A percentile compares a stretch with the other conserved stretches of the same genome.
These are phyloP conservation scores for Fusarium brachygibbosum DNA, from an alignment of 2,329 filamentous ascomycete species.

Conservation along the genomic window DNA sequence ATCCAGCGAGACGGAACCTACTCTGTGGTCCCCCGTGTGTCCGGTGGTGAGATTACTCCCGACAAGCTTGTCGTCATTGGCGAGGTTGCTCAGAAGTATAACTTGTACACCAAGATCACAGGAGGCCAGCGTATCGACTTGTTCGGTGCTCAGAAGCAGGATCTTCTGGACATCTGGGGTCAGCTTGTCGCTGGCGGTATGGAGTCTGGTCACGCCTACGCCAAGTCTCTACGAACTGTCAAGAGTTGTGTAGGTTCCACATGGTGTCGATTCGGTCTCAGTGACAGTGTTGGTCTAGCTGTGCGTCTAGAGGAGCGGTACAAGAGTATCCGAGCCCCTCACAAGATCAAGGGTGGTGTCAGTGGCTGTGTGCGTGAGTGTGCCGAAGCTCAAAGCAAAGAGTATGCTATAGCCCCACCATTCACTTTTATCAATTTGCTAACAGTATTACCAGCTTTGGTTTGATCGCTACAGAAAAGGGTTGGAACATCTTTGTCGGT, in stretches of 20 bases:
- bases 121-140: conserved; percentile 93
- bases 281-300: conserved; percentile 92
- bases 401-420: conserved; percentile 65
- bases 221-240: conserved; percentile 88
- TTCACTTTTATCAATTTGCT: conserved; percentile 8
- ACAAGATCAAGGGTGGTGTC: conserved; percentile 93
- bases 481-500: conserved; percentile 92
- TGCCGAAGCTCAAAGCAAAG: conserved; percentile 92
- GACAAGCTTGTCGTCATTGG: conserved; percentile 88
- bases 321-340: conserved; percentile 88
- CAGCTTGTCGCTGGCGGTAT: conserved; percentile 85
- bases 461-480: conserved; percentile 91
- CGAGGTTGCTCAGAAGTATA: conserved; percentile 85
- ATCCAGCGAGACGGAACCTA: conserved; percentile 94
- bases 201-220: conserved; percentile 92
- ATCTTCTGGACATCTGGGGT: conserved; percentile 85
- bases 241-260: conserved; percentile 93
- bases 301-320: conserved; percentile 90
- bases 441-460: conserved; percentile 72
- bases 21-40: conserved; percentile 85
- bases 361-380: conserved; percentile 94
- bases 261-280: conserved; percentile 91
- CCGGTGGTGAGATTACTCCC: conserved; percentile 88
- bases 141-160: conserved; percentile 91
- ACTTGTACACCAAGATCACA: conserved; percentile 91